A percentile compares a stretch with the other conserved stretches of the same genome.
Conservation (phyloP, 768 basidiomycete genomes). For the Hygrocybe coccinea region DNA sequence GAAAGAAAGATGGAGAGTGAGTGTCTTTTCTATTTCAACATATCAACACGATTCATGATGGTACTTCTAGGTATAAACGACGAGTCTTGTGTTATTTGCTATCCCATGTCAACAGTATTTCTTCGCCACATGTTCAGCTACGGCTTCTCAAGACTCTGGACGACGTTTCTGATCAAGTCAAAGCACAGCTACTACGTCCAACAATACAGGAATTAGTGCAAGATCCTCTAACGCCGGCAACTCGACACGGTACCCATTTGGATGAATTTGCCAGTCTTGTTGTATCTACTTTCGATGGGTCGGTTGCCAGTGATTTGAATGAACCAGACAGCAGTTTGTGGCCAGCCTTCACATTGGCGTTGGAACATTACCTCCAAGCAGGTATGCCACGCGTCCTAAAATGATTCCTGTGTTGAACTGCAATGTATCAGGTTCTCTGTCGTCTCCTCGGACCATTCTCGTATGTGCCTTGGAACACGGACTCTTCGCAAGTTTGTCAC, state of each 20-base stretch:
- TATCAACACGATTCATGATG: constrained; percentile 1
- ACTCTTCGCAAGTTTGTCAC: constrained; percentile 49
- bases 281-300: constrained; percentile 50
- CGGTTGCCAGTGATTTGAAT: constrained; percentile 43
- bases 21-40: constrained; percentile 20
- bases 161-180: constrained; percentile 44
- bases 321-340: constrained; percentile 42
- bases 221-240: constrained; percentile 6
- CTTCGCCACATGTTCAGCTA: constrained; percentile 43
- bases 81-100: constrained; percentile 70
- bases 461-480: constrained; percentile 46
- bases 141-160: constrained; percentile 47
- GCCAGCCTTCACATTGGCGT: constrained; percentile 42
- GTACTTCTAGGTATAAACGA: constrained; percentile 54
- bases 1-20: constrained; percentile 51
- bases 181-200: constrained; percentile 54
- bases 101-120: constrained; percentile 69
- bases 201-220: constrained; percentile 42
- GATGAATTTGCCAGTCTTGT: constrained; percentile 38
- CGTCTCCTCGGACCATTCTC: constrained; percentile 38
- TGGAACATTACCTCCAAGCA: constrained; percentile 43
- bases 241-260: constrained; percentile 1
- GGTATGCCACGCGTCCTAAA: constrained; percentile 33
- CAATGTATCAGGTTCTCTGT: constrained; percentile 34
- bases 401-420: background rate